phyloP scores from a whole-genome alignment of 1,284 basidiomycete species.

The Omphalotus olearius region DNA sequence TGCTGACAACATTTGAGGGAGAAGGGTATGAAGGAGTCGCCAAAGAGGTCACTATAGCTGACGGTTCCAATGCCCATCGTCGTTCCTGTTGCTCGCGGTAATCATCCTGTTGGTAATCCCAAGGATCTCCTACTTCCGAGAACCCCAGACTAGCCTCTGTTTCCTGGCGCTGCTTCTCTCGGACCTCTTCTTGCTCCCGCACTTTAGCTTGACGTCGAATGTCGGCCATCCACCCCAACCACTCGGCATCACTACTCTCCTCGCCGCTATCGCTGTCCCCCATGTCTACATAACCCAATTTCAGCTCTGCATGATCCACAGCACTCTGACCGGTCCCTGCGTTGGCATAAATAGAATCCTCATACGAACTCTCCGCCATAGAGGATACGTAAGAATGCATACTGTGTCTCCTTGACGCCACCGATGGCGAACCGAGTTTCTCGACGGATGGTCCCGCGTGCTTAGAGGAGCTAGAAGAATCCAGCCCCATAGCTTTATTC shows the following conservation, averaged over 20 bases:
- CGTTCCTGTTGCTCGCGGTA: conserved; percentile 17
- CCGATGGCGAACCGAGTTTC: neutral
- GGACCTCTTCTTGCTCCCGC: conserved; percentile 1
- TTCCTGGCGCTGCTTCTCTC: conserved; percentile 4
- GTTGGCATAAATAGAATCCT: neutral
- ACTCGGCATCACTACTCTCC: conserved; percentile 50
- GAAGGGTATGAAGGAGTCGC: conserved; percentile 2
- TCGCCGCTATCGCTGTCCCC: conserved; percentile 26
- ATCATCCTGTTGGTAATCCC: conserved; percentile 16
- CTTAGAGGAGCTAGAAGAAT: neutral
- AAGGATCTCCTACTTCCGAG: conserved; percentile 2
- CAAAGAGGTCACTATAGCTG: conserved; percentile 18
- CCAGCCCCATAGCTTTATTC: conserved; percentile 12
- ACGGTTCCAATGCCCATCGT: conserved; percentile 24
- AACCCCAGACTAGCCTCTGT: neutral
- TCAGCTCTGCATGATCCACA: neutral
- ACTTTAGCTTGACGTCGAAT: conserved; percentile 36
- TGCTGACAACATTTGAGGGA: neutral
- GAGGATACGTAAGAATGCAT: neutral
- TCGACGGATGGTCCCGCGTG: neutral
- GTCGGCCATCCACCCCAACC: conserved; percentile 55
- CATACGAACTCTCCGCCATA: neutral
- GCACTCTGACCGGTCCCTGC: neutral
- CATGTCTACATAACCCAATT: conserved; percentile 16
- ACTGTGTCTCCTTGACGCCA: too few relatives aligned